Evolutionary conservation across 2,329 filamentous ascomycete species (phyloP), one percentile per base, ranked within the genome.

Genomic region (Dactylellina leptospora): DNA sequence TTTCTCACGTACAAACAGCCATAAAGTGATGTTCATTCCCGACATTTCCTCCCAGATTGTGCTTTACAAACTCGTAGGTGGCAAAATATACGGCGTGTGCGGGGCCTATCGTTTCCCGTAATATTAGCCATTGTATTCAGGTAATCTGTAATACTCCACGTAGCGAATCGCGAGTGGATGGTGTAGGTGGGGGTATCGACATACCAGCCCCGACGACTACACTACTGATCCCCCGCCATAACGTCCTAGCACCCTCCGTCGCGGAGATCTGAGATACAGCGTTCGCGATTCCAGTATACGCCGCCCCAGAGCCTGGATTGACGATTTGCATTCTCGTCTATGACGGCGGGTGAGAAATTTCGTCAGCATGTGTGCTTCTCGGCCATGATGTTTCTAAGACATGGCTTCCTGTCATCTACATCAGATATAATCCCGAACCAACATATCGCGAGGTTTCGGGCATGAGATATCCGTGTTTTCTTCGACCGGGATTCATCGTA

Each of bases 271-370:
- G 92, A 78, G 93, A 90, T 64, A 95, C 93, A 73, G 93, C 93
- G 80, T 96, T 92, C 74, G 95, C 89, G 78, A 99, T 88, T 74
- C 95, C 93, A 74, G 88, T 91, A 82, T 96, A 96, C 75, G 93
- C 88, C 30, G 90, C 88, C 66, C 89, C 88, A 22, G 90, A 86
- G 33, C 87, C 88, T 16, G 93, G 91, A 79, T 92, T 93, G 80
- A 97, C 83, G 77, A 99, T 89, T 84, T 99, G 95, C 93, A 97
- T 97, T 80, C 95, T 90, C 45, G 95, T 99, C 95, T 97, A 78
- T 59, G 62, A 58, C 51, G 73, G 56, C 69, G 11, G 51, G 71
- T 60, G 48, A 25, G 25, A 27, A 36, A 40, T 40, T 40, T 42
- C 73, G 76, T 58, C 25, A 58, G 58, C 58, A 10, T 58, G 36